Evolutionary conservation across 768 basidiomycete genomes (phyloP), one percentile per base, ranked within the genome.

Genomic region (Imleria badia): DNA sequence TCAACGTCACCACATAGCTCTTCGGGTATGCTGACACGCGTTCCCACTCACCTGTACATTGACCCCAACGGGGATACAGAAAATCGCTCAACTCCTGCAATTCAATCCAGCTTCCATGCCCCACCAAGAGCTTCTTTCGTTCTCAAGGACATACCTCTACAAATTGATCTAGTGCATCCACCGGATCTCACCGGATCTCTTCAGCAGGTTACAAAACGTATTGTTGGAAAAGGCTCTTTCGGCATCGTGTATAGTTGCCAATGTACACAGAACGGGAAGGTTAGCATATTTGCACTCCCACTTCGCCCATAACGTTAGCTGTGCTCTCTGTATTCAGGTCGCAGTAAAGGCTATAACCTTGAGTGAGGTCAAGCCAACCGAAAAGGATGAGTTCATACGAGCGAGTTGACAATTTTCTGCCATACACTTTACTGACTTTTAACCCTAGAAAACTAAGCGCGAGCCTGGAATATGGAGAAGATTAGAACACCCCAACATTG

Each of bases 401-500:
- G 57, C 49, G 15, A 47, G 57, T 33, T 26, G 26, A 26, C 26
- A 9, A 36, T 4, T 30, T 22, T 14, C 6, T n/a, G 38, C 17
- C 5, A 19, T 3, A 1, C 14, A 11, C 4, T 35, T 26, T 2
- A 19, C 33, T 56, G 34, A 54, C n/a, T 8, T 34, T 19, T 20
- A 3, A 14, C 26, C n/a, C 12, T 15, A 58, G 57, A 51, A 51
- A 47, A 17, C 34, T 9, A 51, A 2, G n/a, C 57, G 57, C 2
- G 57, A 58, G 13, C 34, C 30, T 14, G 48, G 34, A 36, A 7
- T 58, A 36, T 58, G 57, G 57, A 57, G 20, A 30, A 44, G 40
- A 41, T 8, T 58, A 5, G n/a, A 49, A 5, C 44, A 57, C 7
- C 58, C 35, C 4, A 58, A 58, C 49, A 57, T 59, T 10, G 55